Conservation (phyloP, 75 land plant species). For the Picea glauca region DNA sequence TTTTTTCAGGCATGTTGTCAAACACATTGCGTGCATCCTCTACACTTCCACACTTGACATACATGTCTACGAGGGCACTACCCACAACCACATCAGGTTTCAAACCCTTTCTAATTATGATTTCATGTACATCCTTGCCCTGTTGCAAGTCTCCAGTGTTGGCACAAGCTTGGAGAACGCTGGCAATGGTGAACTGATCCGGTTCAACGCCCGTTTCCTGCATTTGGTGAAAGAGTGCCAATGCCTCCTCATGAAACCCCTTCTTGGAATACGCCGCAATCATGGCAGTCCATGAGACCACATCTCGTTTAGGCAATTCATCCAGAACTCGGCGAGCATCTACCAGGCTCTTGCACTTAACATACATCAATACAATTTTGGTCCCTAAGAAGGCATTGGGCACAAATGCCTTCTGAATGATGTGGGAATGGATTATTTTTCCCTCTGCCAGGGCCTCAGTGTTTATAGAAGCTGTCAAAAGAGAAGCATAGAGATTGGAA, state of each 20-base stretch:
- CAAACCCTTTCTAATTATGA: background rate
- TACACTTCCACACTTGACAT: slow-evolving; percentile 19
- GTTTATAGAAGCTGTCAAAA: slow-evolving; percentile 15
- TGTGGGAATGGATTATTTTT: slow-evolving; percentile 9
- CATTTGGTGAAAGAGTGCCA: slow-evolving; percentile 46
- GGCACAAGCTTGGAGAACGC: slow-evolving; percentile 28
- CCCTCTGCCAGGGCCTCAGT: slow-evolving; percentile 20
- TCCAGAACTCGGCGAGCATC: slow-evolving; percentile 16
- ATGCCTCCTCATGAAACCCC: slow-evolving; percentile 22
- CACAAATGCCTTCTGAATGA: background rate
- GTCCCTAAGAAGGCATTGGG: slow-evolving; percentile 12
- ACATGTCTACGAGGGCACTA: slow-evolving; percentile 14
- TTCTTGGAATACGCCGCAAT: slow-evolving; percentile 48
- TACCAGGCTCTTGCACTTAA: slow-evolving; percentile 11
- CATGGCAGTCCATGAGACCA: slow-evolving; percentile 66
- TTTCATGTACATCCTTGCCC: slow-evolving; percentile 12
- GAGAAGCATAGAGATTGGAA: too few relatives aligned
- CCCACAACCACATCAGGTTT: slow-evolving; percentile 9
- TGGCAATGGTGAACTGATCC: slow-evolving; percentile 43
- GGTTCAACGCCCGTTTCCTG: slow-evolving; percentile 13
- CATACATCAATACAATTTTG: slow-evolving; percentile 20
- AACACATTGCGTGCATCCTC: slow-evolving; percentile 13
- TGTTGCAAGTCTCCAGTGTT: background rate
- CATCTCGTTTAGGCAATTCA: slow-evolving; percentile 19
- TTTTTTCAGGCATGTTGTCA: slow-evolving; percentile 11